A percentile compares a stretch with the other conserved stretches of the same genome.
Conservation (phyloP, 73 alveolate species). For the Durusdinium trenchii region DNA sequence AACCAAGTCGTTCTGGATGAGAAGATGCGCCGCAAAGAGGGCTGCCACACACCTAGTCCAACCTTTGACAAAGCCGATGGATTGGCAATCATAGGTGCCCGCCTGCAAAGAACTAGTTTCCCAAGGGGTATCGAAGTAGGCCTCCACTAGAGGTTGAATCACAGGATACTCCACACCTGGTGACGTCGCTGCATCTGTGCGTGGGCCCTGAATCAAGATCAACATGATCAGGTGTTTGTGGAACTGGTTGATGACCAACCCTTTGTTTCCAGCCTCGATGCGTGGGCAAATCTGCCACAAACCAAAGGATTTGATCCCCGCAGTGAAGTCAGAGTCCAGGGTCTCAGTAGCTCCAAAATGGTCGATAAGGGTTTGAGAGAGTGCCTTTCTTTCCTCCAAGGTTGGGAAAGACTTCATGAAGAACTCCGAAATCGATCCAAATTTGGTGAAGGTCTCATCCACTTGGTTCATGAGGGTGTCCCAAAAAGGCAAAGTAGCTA, state of each 20-base stretch:
- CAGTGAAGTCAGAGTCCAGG: neutral
- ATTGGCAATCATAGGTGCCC: neutral
- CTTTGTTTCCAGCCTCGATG: constrained; percentile 20
- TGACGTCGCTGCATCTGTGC: neutral
- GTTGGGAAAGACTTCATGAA: constrained; percentile 5
- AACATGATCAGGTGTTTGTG: neutral
- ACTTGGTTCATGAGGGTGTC: neutral
- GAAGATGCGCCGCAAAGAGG: neutral
- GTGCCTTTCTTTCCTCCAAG: neutral
- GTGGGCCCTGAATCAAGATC: neutral
- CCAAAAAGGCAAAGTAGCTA: constrained; percentile 7
- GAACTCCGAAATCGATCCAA: neutral
- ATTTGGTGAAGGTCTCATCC: neutral
- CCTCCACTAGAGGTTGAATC: neutral
- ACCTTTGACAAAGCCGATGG: neutral
- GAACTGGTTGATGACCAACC: neutral
- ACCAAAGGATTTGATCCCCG: neutral
- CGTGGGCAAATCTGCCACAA: constrained; percentile 5
- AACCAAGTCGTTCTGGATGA: neutral
- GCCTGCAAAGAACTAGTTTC: neutral
- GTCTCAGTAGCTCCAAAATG: neutral
- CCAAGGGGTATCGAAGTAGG: neutral
- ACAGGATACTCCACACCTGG: constrained; percentile 3
- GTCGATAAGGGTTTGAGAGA: neutral
- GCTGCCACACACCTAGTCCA: neutral